These are phyloP conservation scores for Rhizoclosmatium globosum DNA, from an alignment of 192 early-diverging fungal species.

Conservation along the genomic window DNA sequence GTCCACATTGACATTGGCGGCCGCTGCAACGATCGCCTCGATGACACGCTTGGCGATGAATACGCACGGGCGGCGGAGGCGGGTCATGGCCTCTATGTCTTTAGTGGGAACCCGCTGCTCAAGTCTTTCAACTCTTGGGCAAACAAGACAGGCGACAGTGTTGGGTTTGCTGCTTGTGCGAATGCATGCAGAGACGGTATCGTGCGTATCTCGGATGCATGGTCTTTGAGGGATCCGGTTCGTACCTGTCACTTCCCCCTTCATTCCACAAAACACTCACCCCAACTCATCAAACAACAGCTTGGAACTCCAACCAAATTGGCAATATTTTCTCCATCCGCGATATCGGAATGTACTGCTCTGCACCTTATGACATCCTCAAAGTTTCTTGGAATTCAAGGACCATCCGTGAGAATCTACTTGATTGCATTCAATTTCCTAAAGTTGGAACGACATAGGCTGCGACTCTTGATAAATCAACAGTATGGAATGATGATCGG, in stretches of 20 bases:
- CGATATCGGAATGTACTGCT: conserved; percentile 27
- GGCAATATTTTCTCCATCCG: conserved; percentile 4
- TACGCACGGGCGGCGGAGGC: not conserved
- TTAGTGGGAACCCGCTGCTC: conserved; percentile 3
- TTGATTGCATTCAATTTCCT: not conserved
- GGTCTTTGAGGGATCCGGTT: conserved; percentile 23
- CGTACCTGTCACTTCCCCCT: not conserved
- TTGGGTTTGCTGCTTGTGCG: conserved; percentile 9
- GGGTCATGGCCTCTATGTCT: not conserved
- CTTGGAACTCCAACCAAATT: conserved; percentile 19
- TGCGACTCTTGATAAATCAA: conserved; percentile 11
- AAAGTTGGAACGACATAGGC: not conserved
- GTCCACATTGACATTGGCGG: conserved; percentile 13
- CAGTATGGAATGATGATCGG: conserved; percentile 34
- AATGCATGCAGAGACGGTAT: conserved; percentile 9
- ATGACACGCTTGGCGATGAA: not conserved
- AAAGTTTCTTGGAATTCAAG: conserved; percentile 30
- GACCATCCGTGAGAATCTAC: conserved; percentile 5
- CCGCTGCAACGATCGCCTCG: not conserved
- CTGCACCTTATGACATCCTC: conserved; percentile 20
- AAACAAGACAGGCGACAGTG: conserved; percentile 7
- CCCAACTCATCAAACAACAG: not conserved
- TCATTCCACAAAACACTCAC: not conserved
- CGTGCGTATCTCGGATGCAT: conserved; percentile 18
- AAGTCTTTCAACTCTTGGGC: conserved; percentile 1